These are phyloP conservation scores for Mycena rosella DNA, from an alignment of 768 basidiomycete genomes.

Conservation along the genomic window DNA sequence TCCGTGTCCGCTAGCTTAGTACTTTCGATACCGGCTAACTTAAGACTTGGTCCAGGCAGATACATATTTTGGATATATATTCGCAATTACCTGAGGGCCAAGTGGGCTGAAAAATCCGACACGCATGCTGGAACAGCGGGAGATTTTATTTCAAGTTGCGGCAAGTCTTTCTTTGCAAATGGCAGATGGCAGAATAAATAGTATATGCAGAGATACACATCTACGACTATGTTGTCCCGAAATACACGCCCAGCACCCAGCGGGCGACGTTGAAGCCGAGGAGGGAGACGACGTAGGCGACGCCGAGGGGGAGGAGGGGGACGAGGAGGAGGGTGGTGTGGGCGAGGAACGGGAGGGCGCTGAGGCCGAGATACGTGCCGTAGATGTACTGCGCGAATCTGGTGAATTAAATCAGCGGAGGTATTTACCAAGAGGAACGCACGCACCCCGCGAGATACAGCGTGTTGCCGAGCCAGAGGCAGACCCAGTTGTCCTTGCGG, in stretches of 20 bases:
- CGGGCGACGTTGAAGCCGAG: conserved; percentile 93
- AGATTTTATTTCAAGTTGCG: too few relatives aligned
- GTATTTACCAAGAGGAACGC: not conserved
- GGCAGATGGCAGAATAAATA: not conserved
- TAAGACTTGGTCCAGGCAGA: too few relatives aligned
- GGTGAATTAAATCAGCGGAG: conserved; percentile 4
- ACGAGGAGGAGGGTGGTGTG: conserved; percentile 92
- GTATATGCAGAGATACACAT: not conserved
- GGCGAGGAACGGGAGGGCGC: conserved; percentile 94
- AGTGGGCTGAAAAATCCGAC: too few relatives aligned
- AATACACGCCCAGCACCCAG: conserved; percentile 85
- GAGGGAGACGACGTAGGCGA: conserved; percentile 86
- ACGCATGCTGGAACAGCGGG: too few relatives aligned
- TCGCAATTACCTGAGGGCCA: too few relatives aligned
- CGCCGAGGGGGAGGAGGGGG: conserved; percentile 89
- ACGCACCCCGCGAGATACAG: conserved; percentile 87
- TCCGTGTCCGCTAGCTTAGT: too few relatives aligned
- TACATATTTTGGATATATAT: too few relatives aligned
- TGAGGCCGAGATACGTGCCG: conserved; percentile 87
- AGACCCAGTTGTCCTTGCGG: conserved; percentile 91
- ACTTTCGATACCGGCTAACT: too few relatives aligned
- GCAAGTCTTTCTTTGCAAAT: too few relatives aligned
- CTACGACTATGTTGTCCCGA: conserved; percentile 53
- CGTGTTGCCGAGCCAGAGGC: conserved; percentile 92
- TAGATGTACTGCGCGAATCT: conserved; percentile 93